These are phyloP conservation scores for Camelina sativa DNA, from an alignment of 345 rosid species.

Conservation along the genomic window DNA sequence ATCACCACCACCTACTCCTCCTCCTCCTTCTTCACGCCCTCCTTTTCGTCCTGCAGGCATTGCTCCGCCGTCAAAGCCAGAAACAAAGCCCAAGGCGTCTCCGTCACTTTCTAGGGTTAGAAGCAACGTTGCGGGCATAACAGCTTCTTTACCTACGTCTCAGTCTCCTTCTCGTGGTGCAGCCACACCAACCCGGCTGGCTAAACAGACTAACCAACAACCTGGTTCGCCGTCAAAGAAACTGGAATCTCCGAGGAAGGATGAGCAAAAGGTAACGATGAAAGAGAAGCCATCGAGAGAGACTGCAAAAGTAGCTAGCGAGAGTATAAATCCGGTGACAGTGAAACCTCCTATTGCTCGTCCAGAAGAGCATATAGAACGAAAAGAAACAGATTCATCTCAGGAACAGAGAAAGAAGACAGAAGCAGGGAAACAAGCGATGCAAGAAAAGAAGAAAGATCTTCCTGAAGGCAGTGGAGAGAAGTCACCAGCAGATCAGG, in stretches of 20 bases:
- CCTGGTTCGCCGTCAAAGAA: constrained; percentile 43
- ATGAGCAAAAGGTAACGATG: constrained; percentile 16
- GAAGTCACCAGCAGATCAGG: constrained; percentile 17
- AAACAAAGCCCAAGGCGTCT: constrained; percentile 31
- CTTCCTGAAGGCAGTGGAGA: background rate
- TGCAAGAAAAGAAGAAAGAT: constrained; percentile 36
- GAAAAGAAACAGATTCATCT: constrained; percentile 26
- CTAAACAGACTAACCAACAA: constrained; percentile 23
- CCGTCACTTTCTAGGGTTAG: constrained; percentile 33
- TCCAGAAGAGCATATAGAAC: constrained; percentile 1
- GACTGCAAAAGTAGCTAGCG: constrained; percentile 36
- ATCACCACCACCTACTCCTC: constrained; percentile 35
- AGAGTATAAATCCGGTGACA: background rate
- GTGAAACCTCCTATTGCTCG: constrained; percentile 30
- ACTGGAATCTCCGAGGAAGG: constrained; percentile 24
- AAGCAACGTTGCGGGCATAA: constrained; percentile 32
- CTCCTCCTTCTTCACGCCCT: constrained; percentile 42
- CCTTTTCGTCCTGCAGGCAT: constrained; percentile 47
- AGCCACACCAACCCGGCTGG: constrained; percentile 15
- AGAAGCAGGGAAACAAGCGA: constrained; percentile 32
- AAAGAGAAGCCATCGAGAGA: constrained; percentile 23
- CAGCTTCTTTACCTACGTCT: constrained; percentile 27
- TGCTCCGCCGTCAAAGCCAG: constrained; percentile 40
- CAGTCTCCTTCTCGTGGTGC: constrained; percentile 29
- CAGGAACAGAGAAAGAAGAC: constrained; percentile 29